A percentile compares a stretch with the other conserved stretches of the same genome.
These are phyloP conservation scores for Chlamydomonas reinhardtii DNA, from an alignment of 163 green algal species.

Conservation along the genomic window DNA sequence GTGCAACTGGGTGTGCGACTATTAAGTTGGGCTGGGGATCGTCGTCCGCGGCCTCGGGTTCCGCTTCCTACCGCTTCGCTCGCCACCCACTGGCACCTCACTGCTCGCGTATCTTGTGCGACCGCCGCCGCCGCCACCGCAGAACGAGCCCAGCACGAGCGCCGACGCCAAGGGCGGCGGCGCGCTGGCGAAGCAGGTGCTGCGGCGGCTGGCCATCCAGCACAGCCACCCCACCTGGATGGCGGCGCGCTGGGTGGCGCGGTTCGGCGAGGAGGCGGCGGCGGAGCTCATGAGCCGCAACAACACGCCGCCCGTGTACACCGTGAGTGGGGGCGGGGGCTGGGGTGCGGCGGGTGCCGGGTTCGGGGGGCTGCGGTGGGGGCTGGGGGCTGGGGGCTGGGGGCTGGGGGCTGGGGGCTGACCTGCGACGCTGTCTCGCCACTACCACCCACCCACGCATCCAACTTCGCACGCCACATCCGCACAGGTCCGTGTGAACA, in stretches of 20 bases:
- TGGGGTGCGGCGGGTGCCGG: not conserved
- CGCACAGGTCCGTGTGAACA: constrained; percentile 59
- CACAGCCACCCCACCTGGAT: constrained; percentile 89
- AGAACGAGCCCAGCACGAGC: not conserved
- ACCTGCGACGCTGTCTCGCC: too few species aligned
- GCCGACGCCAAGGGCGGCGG: not conserved
- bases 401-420: too few species aligned
- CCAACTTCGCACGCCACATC: too few species aligned
- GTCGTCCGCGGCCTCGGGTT: too few species aligned
- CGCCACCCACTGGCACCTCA: too few species aligned
- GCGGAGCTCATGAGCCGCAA: constrained; percentile 81
- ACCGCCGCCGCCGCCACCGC: too few species aligned
- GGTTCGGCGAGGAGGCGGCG: constrained; percentile 68
- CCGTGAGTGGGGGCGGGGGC: constrained; percentile 26
- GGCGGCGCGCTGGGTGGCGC: constrained; percentile 81
- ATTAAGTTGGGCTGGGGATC: too few species aligned
- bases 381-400: too few species aligned
- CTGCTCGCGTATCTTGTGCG: too few species aligned
- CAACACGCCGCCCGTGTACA: constrained; percentile 77
- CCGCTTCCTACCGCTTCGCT: too few species aligned
- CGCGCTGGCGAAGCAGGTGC: not conserved
- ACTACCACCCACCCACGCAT: too few species aligned
- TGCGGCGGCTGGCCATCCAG: constrained; percentile 32
- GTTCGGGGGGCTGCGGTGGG: not conserved
- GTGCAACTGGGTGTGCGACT: too few species aligned